Base-by-base conservation (phyloP, 2,329 filamentous ascomycete species). In the Botryotinia globosa region DNA sequence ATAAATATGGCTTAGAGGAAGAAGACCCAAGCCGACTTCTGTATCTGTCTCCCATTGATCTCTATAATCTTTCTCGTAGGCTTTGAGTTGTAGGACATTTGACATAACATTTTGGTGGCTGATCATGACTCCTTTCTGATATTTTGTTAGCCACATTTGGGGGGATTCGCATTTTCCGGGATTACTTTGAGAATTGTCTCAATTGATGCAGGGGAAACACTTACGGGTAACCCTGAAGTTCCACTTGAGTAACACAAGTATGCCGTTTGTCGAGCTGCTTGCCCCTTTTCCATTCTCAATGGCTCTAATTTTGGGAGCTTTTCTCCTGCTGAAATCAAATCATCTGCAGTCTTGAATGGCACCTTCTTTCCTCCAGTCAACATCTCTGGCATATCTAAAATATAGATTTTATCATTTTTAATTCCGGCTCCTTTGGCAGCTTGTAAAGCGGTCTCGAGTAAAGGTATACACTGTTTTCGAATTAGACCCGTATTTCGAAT, bases 1-100 rank as follows among this genome's bases (percentile, higher is more conserved):
- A 80, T 95, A 97, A 75, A 96, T 96, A 78, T 97, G 93, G 76
- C 91, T 94, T 79, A 97, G 94, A 0, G 94, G 94, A n/a, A 97
- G 82, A 72, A 97, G 91, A 2, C 92, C 92, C 9, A 97, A 82
- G 42, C 34, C 72, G 7, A 80, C 76, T 69, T 79, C 77, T 14
- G 67, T 75, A 32, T 64, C 61, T 18, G 64, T 66, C 14, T 73
- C 61, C 32, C 66, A 72, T 85, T 78, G 87, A 1, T 81, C 82
- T 83, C 74, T 92, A 87, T 7, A 85, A 81, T 42, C 82, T 78
- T 9, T 80, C 80, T 72, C 86, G 80, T 81, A 92, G 87, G 54
- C 32, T 25, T 44, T 58, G 56, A 79, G 74, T 58, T 80, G 78
- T 32, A 88, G 76, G 14, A 91, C 79, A 80, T 97, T 97, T 74